Base-by-base conservation (phyloP, 768 basidiomycete genomes). In the Clavaria fumosa region DNA sequence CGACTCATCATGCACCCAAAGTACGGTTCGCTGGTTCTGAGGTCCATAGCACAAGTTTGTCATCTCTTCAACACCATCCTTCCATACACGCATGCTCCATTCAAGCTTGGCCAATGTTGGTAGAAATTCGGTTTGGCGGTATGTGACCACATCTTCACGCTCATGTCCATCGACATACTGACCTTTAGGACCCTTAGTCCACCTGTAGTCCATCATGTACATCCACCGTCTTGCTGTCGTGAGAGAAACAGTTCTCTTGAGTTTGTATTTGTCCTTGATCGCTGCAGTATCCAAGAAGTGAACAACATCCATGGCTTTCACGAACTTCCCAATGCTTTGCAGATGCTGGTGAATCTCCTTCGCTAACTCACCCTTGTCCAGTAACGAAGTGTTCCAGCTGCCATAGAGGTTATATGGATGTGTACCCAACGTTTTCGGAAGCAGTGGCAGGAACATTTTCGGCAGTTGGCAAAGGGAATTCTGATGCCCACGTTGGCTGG, bases 161-260 rank as follows among this genome's bases (percentile, higher is more conserved):
- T 60, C 54, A 37, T 61, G 51, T 3, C 60, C 59, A 47, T 61
- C 59, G 20, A 52, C 45, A 46, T 45, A 60, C 33, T 51, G 48
- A 4, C 57, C 56, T 6, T 37, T 47, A 1, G 42, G 46, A 0
- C 12, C 40, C 15, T 40, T 35, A 4, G 28, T 40, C 42, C 43
- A 49, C 2, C 46, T 35, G 38, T 41, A 53, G 4, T 36, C 45
- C 32, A 47, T 34, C 10, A 11, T 26, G 5, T 46, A 18, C 42
- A 54, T 47, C 47, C 48, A 53, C 12, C 36, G 39, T 15, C 50
- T 31, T 3, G 50, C 51, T 3, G 54, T 54, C 2, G 41, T 15
- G 5, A 45, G 17, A 4, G 20, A 39, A 3, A 48, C 43, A 10
- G 39, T 35, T 23, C 37, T 43, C 7, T 14, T 45, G 4, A 40